Evolutionary conservation across 2,329 filamentous ascomycete genomes (phyloP).

Genomic region (Apiospora kogelbergensis): DNA sequence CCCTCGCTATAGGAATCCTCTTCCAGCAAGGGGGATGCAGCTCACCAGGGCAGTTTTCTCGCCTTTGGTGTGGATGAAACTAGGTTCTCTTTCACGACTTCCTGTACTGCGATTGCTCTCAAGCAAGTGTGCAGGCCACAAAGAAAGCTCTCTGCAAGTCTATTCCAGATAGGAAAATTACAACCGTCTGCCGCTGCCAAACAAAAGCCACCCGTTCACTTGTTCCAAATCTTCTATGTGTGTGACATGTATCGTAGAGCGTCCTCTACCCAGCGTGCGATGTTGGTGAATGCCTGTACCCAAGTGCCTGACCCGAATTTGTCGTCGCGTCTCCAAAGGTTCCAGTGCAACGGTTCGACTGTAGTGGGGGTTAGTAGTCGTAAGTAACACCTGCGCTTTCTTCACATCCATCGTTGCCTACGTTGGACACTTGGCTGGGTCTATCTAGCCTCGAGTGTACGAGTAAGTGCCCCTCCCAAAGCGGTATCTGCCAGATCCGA

Average conservation of each 20-base stretch:
- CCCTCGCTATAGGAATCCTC: conserved; percentile 29
- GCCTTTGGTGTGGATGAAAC: conserved; percentile 39
- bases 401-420: background rate
- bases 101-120: conserved; percentile 25
- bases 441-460: conserved; percentile 13
- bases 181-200: conserved; percentile 24
- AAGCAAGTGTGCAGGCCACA: conserved; percentile 30
- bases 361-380: background rate
- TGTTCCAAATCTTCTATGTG: background rate
- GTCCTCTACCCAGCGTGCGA: background rate
- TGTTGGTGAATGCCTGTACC: background rate
- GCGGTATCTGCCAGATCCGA: background rate
- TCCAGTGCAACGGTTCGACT: background rate
- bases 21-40: conserved; percentile 15
- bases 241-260: background rate
- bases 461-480: background rate
- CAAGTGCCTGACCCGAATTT: background rate
- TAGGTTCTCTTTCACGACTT: conserved; percentile 22
- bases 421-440: background rate
- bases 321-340: background rate
- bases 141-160: conserved; percentile 24
- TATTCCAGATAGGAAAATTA: conserved; percentile 31
- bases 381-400: background rate
- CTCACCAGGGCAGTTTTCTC: conserved; percentile 15
- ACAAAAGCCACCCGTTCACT: conserved; percentile 14